Percentiles rank a stretch among this genome's conserved stretches.
Conservation (phyloP, 202 grass and related monocot species). For the Panicum hallii region DNA sequence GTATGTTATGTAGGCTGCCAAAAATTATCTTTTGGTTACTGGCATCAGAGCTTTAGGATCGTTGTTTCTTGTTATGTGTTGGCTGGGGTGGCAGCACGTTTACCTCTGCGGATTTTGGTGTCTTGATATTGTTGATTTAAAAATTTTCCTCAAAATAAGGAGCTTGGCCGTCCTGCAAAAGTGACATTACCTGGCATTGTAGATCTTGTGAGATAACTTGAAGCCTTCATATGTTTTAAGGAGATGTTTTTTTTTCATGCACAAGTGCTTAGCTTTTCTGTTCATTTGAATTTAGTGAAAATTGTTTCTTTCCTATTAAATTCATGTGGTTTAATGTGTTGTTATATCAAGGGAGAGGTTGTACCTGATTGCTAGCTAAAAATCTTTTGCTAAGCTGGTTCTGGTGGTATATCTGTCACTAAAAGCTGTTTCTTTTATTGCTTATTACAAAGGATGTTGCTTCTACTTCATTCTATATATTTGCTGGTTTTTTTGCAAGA, state of each 20-base stretch:
- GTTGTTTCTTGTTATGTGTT: background rate
- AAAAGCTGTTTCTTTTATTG: background rate
- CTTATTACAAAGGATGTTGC: background rate
- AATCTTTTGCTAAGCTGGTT: background rate
- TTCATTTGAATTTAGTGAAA: no score
- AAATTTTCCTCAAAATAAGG: background rate
- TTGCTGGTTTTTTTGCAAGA: background rate
- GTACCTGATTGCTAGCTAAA: background rate
- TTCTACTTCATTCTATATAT: background rate
- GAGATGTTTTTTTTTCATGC: background rate
- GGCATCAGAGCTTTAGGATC: background rate
- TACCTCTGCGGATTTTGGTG: background rate
- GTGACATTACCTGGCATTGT: background rate
- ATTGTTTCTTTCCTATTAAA: background rate
- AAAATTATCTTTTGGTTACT: no score
- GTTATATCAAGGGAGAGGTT: background rate
- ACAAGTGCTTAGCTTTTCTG: background rate
- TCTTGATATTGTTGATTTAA: background rate
- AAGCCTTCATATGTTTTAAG: no score
- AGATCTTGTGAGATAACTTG: background rate
- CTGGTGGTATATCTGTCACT: background rate
- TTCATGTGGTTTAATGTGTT: background rate
- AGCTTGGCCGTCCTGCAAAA: background rate
- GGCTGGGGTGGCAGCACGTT: background rate
- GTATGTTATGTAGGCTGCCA: background rate